Base-by-base conservation (phyloP, 257 asterid genomes). In the Thymus mandschuricus region DNA sequence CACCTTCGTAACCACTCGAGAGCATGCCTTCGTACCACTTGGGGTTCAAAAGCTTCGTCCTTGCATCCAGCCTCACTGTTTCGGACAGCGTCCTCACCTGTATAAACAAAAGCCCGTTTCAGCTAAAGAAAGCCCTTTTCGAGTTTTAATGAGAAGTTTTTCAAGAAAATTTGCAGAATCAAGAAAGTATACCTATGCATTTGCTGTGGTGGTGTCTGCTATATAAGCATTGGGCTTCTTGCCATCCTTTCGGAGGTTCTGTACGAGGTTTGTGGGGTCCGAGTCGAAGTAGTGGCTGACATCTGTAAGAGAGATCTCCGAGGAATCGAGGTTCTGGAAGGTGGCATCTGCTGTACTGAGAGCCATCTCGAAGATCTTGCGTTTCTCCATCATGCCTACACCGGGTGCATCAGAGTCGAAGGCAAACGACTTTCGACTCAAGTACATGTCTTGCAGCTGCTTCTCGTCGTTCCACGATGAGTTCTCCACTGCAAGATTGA, bases 11-110 rank as follows among this genome's bases (percentile, higher is more conserved):
- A 45, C 97, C 98, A 59, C 89, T 89, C 2, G 96, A 89, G 74
- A 94, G 71, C 99, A 94, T 91, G 51, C 99, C 99, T 61, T 89
- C 99, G 28, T 94, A 94, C 98, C 99, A 94, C 78, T 94, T 94
- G 6, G 99, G 99, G 71, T 94, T 94, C 85, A 94, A 74, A 75
- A 91, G 67, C 82, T 94, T 94, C 10, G 99, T 94, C 65, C 99
- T 84, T 43, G 99, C 96, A 33, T 94, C 97, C 0, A 94, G 90
- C 28, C 98, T 86, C 12, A 94, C 99, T 0, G 99, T 94, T 89
- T 94, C 99, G 6, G 99, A 87, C 10, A 94, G 78, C 0, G 99
- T 89, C 6, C 99, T 92, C 1, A 91, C 97, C 99, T 94, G 67
- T 34, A 75, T 59, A 48, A 15, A 9, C n/a, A 4, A 69, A 57